phyloP scores from a whole-genome alignment of 805 yeast species.

The Zygosaccharomyces siamensis region DNA sequence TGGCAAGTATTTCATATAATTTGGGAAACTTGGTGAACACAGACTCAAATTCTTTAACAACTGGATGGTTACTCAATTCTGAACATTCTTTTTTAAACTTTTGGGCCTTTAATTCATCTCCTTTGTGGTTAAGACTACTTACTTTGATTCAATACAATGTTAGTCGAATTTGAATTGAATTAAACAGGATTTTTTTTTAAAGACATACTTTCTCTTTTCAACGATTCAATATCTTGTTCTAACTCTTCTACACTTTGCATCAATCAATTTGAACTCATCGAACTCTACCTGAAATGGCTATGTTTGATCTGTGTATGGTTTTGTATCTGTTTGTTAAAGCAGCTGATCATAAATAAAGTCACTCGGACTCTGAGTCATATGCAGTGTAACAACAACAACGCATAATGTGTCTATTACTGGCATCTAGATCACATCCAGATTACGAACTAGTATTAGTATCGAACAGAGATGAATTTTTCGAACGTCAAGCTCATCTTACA shows the following conservation, averaged over 20 bases:
- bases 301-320: too few species aligned
- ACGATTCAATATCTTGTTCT: conserved; percentile 36
- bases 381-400: neutral
- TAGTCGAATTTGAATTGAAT: neutral
- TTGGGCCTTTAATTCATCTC: conserved; percentile 11
- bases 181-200: neutral
- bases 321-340: neutral
- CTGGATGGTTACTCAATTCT: conserved; percentile 9
- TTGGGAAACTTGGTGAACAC: conserved; percentile 25
- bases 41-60: conserved; percentile 18
- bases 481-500: conserved; percentile 66
- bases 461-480: conserved; percentile 82
- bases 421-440: conserved; percentile 63
- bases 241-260: conserved; percentile 31
- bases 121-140: conserved; percentile 14
- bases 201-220: conserved; percentile 33
- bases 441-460: conserved; percentile 74
- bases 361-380: neutral
- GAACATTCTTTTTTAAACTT: conserved; percentile 7
- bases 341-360: neutral
- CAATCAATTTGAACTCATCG: neutral
- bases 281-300: too few species aligned
- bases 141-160: conserved; percentile 9
- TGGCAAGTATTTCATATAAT: conserved; percentile 16
- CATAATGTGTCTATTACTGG: conserved; percentile 72